Evolutionary conservation across 306 rosid genomes (phyloP).

Genomic region (Potentilla sterilis): DNA sequence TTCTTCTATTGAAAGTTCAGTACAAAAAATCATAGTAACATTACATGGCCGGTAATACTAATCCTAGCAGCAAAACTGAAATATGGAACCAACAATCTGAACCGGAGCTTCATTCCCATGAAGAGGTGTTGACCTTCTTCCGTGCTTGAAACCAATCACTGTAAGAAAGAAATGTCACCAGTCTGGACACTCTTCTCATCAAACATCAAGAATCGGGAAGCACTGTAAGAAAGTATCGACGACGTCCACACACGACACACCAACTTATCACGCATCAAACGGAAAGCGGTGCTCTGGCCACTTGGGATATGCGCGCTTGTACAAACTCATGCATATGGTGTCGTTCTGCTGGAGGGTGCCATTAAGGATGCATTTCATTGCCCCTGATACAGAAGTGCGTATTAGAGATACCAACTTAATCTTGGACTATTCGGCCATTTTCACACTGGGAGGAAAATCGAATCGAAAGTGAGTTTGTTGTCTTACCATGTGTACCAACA

Average conservation of each 20-base stretch:
- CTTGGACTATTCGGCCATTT: neutral
- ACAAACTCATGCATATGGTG: constrained; percentile 79
- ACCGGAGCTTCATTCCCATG: constrained; percentile 92
- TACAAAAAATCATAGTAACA: neutral
- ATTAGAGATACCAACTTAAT: neutral
- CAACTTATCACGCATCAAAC: constrained; percentile 40
- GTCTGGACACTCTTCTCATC: constrained; percentile 34
- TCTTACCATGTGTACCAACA: constrained; percentile 92
- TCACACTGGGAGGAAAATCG: neutral
- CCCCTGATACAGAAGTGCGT: constrained; percentile 42
- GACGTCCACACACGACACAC: constrained; percentile 10
- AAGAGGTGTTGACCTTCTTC: constrained; percentile 37
- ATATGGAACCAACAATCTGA: constrained; percentile 44
- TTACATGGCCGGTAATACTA: neutral
- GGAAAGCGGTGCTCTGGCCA: constrained; percentile 69
- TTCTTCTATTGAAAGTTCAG: neutral
- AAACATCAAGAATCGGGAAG: constrained; percentile 50
- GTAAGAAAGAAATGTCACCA: neutral
- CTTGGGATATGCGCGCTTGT: constrained; percentile 88
- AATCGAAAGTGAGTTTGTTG: neutral
- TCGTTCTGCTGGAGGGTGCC: constrained; percentile 83
- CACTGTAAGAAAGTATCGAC: constrained; percentile 1
- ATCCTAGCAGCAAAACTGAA: constrained; percentile 21
- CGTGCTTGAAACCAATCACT: constrained; percentile 17
- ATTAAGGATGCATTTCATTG: constrained; percentile 77